These are phyloP conservation scores for Carex kokanica DNA, from an alignment of 176 grass and related monocot genomes.

Conservation along the genomic window DNA sequence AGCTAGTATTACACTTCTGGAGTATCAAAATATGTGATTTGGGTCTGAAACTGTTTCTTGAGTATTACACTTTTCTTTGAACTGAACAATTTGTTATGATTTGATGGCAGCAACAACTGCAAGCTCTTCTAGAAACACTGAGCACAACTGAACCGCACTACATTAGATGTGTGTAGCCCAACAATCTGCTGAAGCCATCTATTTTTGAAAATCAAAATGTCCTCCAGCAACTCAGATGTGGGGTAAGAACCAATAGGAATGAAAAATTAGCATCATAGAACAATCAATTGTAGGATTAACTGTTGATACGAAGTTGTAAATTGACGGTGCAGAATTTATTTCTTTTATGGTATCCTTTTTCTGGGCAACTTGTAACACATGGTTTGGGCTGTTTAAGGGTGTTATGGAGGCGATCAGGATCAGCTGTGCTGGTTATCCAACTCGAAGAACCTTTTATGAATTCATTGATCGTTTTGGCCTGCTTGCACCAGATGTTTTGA, in stretches of 20 bases:
- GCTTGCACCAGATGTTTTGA: conserved; percentile 83
- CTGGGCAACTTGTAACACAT: conserved; percentile 24
- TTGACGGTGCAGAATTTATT: conserved; percentile 2
- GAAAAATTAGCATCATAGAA: neutral
- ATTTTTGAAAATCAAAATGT: conserved; percentile 93
- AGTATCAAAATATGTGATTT: conserved; percentile 9
- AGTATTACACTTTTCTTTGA: neutral
- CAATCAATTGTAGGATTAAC: neutral
- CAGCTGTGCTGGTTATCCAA: conserved; percentile 96
- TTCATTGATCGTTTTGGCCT: conserved; percentile 96
- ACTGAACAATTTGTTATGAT: conserved; percentile 17
- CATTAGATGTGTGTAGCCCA: conserved; percentile 96
- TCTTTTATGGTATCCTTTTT: conserved; percentile 27
- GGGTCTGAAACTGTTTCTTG: neutral
- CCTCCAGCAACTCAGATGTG: conserved; percentile 96
- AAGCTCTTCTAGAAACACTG: conserved; percentile 86
- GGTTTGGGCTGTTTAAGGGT: conserved; percentile 51
- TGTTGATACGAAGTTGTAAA: neutral
- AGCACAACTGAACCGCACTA: conserved; percentile 95
- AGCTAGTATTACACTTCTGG: neutral
- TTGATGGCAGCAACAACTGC: conserved; percentile 87
- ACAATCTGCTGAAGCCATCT: conserved; percentile 89
- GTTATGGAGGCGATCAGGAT: conserved; percentile 99
- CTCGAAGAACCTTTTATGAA: conserved; percentile 82
- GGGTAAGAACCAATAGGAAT: conserved; percentile 51